Evolutionary conservation across 768 basidiomycete species (phyloP), one percentile per base, ranked within the genome.

Genomic region (Suillus alpinus): DNA sequence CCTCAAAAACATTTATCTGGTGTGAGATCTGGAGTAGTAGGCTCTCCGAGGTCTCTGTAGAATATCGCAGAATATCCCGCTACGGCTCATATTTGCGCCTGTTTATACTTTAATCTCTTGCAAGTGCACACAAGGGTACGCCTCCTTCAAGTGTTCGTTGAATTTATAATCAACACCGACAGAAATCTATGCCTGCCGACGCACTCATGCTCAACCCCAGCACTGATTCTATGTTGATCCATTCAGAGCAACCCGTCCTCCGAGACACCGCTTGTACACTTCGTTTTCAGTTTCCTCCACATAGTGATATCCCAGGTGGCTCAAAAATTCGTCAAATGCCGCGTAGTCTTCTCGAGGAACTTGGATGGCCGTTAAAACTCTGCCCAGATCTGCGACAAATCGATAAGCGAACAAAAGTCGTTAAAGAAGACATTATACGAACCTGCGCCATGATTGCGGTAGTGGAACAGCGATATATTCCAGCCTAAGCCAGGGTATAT

Each of bases 381-480:
- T 96, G 29, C 94, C 94, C 31, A 98, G 78, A 71, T 98, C 96
- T 96, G 64, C 8, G n/a, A 36, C 52, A 39, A 8, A 62, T 18
- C 63, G 20, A 43, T 43, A 13, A 56, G 57, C n/a, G 12, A 47
- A 53, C 26, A 18, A 56, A 10, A 32, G 53, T 57, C 14, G 23
- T 23, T 9, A 13, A 39, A 59, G 47, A 59, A 40, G 36, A 36
- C 18, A 47, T 56, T 39, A 34, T 36, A 80, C 88, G 61, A 66
- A 93, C 95, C 95, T 70, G 91, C 94, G 34, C 97, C 97, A 62
- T 98, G 96, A 72, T 98, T 98, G 59, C 97, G 84, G 75, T 99
- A 99, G 73, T 99, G 97, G 78, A 98, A 99, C 64, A 99, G 73
- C 1, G 94, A 91, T 53, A 99, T 93, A 73, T 95, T 98, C 95